phyloP scores from a whole-genome alignment of 345 rosid species.

The Linum tenue region DNA sequence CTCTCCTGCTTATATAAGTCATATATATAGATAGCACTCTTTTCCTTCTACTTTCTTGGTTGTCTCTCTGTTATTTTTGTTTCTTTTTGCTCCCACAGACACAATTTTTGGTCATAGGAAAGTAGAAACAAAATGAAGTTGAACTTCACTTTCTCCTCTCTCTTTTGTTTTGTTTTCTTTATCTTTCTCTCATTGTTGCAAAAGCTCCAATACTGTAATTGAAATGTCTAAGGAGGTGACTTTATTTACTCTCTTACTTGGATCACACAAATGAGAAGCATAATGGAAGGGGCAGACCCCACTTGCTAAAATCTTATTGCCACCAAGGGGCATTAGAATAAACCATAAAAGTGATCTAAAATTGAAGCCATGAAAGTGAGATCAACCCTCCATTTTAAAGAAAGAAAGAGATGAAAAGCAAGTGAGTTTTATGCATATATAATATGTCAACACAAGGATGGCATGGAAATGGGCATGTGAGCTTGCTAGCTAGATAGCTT shows the following conservation, averaged over 20 bases:
- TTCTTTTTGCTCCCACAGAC: too few species aligned
- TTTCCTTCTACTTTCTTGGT: slow-evolving; percentile 3
- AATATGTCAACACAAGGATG: neutral
- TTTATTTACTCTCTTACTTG: neutral
- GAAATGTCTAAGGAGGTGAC: neutral
- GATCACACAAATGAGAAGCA: too few species aligned
- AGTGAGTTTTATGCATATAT: neutral
- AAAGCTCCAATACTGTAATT: slow-evolving; percentile 9
- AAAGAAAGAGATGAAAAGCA: neutral
- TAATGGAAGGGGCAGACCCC: neutral
- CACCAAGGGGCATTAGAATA: neutral
- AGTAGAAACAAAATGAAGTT: neutral
- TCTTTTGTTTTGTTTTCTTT: neutral
- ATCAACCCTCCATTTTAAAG: neutral
- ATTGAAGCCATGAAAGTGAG: neutral
- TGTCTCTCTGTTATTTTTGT: neutral
- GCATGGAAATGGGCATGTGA: neutral
- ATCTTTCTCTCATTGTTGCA: slow-evolving; percentile 5
- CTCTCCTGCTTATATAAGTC: neutral
- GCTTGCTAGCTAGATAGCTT: neutral
- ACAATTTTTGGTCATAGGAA: neutral
- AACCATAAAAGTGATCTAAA: neutral
- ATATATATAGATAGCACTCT: slow-evolving; percentile 3
- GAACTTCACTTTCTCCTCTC: slow-evolving; percentile 2
- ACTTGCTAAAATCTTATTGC: neutral